These are phyloP conservation scores for Begonia peltatifolia DNA, from an alignment of 306 rosid species.

Conservation along the genomic window DNA sequence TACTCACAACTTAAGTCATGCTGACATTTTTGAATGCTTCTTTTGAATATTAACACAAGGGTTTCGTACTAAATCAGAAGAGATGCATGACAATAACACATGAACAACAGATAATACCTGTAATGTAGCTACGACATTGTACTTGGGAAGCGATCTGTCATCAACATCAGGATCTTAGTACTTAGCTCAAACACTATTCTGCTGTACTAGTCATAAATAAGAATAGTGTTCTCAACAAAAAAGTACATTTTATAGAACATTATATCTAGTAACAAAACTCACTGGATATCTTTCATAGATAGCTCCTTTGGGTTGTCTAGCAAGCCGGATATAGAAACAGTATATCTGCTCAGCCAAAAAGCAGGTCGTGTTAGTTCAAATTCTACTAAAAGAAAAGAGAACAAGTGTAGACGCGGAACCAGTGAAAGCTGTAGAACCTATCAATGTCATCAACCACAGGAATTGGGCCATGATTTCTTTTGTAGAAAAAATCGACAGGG, in stretches of 20 bases:
- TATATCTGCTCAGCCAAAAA: slow-evolving; percentile 39
- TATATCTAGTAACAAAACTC: slow-evolving; percentile 5
- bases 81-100: no score
- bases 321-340: slow-evolving; percentile 42
- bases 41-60: no score
- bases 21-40: no score
- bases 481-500: slow-evolving; percentile 70
- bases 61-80: no score
- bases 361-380: slow-evolving; percentile 7
- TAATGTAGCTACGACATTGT: slow-evolving; percentile 63
- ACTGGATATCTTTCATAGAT: slow-evolving; percentile 74
- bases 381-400: slow-evolving; percentile 1
- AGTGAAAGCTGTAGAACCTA: slow-evolving; percentile 25
- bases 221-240: no score
- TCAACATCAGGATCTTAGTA: slow-evolving; percentile 10
- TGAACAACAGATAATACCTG: slow-evolving; percentile 35
- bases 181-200: neutral
- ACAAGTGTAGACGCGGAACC: neutral
- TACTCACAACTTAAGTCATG: neutral
- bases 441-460: slow-evolving; percentile 55
- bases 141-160: slow-evolving; percentile 77
- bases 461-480: slow-evolving; percentile 88
- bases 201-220: neutral
- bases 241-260: no score
- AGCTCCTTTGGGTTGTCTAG: slow-evolving; percentile 38